Evolutionary conservation across 306 rosid genomes (phyloP), one percentile per base, ranked within the genome.

Genomic region (Gillenia trifoliata): DNA sequence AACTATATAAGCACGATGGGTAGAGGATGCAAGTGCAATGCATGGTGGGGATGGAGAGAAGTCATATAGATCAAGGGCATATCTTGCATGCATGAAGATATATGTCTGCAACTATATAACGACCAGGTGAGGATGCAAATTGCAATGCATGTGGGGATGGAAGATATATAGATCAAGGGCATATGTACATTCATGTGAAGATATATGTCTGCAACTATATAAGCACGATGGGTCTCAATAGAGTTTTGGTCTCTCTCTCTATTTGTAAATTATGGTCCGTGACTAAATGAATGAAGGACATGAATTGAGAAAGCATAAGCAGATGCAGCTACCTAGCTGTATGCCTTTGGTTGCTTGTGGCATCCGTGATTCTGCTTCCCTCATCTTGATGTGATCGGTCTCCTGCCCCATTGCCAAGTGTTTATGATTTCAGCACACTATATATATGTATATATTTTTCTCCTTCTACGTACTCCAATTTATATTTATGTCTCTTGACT

Each of bases 321-420:
- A 45, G 20, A 45, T 25, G 36, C 19, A 16, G 16, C 45, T 67
- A 40, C 38, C 13, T 43, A 23, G 70, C 73, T 49, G 79, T 49
- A 68, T 43, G 66, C 20, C 61, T 77, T 79, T 79, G 83, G 86
- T 81, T 38, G 17, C 31, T 89, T 84, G 84, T 79, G 68, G n/a
- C 17, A 77, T 86, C 93, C 93, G 93, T 89, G 92, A 88, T 61
- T 78, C 65, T 45, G 6, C 82, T 79, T 83, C 72, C 38, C 79
- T 77, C 84, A 29, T 57, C 29, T 17, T 83, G 69, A 84, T 78
- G 83, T 84, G 77, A 86, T 82, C 31, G 71, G 64, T 69, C 71
- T 16, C 45, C 65, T 11, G 49, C 10, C 20, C 22, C 64, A 26
- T 26, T 13, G 3, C 13, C 60, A 45, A 45, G 52, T 45, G 20